These are phyloP conservation scores for Amorphotheca resinae DNA, from an alignment of 495 filamentous ascomycete species.

Conservation along the genomic window DNA sequence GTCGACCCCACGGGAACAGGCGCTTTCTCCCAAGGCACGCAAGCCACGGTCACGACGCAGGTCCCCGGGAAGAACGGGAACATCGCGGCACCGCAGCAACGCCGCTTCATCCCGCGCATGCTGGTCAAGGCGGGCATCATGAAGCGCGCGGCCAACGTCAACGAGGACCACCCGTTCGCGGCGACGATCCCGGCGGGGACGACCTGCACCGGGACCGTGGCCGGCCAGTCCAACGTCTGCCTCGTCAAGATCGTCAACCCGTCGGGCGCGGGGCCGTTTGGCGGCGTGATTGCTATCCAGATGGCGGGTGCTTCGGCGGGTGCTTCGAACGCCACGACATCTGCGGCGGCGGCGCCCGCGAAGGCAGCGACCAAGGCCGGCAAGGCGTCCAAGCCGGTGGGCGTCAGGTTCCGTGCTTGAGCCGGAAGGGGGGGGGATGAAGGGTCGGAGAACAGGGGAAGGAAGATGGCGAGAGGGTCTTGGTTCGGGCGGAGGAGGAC, in stretches of 20 bases:
- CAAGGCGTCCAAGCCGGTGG: conserved; percentile 2
- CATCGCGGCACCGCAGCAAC: conserved; percentile 20
- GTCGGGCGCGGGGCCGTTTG: conserved; percentile 26
- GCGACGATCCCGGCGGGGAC: conserved; percentile 24
- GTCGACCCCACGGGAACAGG: conserved; percentile 27
- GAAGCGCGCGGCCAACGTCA: conserved; percentile 26
- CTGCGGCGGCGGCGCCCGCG: conserved; percentile 1
- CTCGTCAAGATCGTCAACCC: conserved; percentile 29
- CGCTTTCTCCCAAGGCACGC: conserved; percentile 19
- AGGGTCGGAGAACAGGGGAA: too few relatives aligned
- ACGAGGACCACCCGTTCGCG: conserved; percentile 24
- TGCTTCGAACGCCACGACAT: not conserved
- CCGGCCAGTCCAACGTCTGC: conserved; percentile 23
- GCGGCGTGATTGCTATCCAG: conserved; percentile 28
- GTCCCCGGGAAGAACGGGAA: conserved; percentile 24
- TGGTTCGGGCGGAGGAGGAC: too few relatives aligned
- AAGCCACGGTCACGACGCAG: conserved; percentile 17
- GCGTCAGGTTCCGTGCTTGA: conserved; percentile 18
- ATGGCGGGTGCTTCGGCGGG: conserved; percentile 16
- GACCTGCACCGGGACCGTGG: conserved; percentile 24
- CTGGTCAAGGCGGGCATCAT: conserved; percentile 14
- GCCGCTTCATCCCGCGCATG: conserved; percentile 15
- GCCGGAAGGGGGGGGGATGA: too few relatives aligned
- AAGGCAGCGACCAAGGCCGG: not conserved
- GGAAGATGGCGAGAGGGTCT: too few relatives aligned